Evolutionary conservation across 176 grass and related monocot genomes (phyloP).

Genomic region (Cocos nucifera): DNA sequence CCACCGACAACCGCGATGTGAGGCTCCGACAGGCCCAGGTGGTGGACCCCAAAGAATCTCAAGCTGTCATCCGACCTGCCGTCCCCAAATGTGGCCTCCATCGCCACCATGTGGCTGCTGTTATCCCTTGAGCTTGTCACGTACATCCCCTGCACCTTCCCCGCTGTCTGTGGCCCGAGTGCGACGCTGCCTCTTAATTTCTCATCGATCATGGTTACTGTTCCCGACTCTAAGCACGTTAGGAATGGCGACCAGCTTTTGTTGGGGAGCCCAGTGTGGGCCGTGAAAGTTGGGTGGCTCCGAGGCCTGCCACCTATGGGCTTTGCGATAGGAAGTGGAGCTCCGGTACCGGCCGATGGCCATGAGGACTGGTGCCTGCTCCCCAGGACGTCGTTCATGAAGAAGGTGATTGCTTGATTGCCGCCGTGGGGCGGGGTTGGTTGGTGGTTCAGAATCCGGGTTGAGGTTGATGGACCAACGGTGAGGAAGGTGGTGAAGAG

Average conservation of each 20-base stretch:
- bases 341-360: too few relatives aligned
- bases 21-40: conserved; percentile 23
- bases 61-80: conserved; percentile 29
- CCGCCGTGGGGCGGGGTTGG: not conserved
- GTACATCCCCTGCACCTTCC: conserved; percentile 51
- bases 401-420: conserved; percentile 45
- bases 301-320: too few relatives aligned
- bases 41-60: conserved; percentile 60
- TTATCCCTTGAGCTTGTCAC: conserved; percentile 35
- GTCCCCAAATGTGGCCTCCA: conserved; percentile 41
- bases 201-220: conserved; percentile 42
- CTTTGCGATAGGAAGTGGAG: too few relatives aligned
- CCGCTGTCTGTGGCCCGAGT: conserved; percentile 23
- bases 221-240: conserved; percentile 24
- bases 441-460: conserved; percentile 14
- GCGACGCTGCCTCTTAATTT: conserved; percentile 27
- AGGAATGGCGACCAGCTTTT: conserved; percentile 39
- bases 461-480: conserved; percentile 8
- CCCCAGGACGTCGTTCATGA: conserved; percentile 24
- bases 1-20: conserved; percentile 69
- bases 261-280: conserved; percentile 11
- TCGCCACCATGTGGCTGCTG: conserved; percentile 37
- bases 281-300: not conserved
- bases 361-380: not conserved
- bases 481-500: conserved; percentile 32